Conservation (phyloP, 2,329 filamentous ascomycete genomes). For the Podosphaera leucotricha region DNA sequence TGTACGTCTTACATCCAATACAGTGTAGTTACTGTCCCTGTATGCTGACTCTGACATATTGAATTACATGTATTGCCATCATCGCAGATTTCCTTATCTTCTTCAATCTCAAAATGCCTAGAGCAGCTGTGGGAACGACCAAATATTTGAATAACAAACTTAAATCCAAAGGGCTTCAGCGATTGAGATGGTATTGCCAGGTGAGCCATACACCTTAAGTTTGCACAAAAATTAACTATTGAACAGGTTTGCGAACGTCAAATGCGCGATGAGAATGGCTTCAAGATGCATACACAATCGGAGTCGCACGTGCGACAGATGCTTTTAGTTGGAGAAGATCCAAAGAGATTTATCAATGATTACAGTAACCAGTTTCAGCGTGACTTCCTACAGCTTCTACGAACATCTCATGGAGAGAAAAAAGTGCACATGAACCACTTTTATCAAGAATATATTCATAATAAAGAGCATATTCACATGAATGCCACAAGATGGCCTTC, state of each 20-base stretch:
- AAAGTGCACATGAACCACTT: conserved; percentile 74
- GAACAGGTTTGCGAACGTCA: conserved; percentile 51
- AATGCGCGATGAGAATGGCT: conserved; percentile 69
- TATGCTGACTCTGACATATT: too few relatives aligned
- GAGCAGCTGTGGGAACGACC: conserved; percentile 78
- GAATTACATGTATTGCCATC: too few relatives aligned
- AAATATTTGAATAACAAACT: conserved; percentile 81
- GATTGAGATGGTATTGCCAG: conserved; percentile 79
- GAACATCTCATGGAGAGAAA: conserved; percentile 78
- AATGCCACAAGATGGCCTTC: conserved; percentile 77
- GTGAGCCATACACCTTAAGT: conserved; percentile 15
- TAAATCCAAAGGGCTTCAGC: conserved; percentile 55
- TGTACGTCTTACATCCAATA: too few relatives aligned
- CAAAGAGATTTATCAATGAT: conserved; percentile 60
- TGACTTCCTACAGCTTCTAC: conserved; percentile 55
- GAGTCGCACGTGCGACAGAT: conserved; percentile 83
- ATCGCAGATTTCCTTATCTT: not conserved
- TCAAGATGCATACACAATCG: conserved; percentile 76
- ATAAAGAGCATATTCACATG: conserved; percentile 81
- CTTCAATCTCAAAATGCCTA: conserved; percentile 45
- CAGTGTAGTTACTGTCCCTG: too few relatives aligned
- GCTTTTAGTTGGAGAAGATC: conserved; percentile 65
- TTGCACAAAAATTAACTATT: conserved; percentile 2
- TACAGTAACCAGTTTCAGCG: conserved; percentile 61
- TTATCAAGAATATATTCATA: conserved; percentile 80